Conservation (phyloP, 176 grass and related monocot species). For the Zea mays region DNA sequence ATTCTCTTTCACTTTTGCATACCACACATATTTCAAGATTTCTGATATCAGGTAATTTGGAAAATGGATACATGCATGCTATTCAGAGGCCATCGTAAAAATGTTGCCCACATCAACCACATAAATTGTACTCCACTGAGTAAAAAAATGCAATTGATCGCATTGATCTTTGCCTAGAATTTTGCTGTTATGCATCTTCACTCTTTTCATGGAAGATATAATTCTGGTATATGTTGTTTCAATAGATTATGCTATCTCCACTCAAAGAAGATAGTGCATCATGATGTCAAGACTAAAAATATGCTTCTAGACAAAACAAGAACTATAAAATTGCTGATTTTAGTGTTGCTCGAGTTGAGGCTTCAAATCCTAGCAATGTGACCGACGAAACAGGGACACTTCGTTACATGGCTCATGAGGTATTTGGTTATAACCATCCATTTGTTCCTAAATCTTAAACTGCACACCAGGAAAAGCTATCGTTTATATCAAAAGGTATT, state of each 20-base stretch:
- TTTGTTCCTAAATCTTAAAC: not conserved
- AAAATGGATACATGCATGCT: too few species aligned
- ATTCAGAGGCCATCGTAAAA: too few species aligned
- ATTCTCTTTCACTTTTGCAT: too few species aligned
- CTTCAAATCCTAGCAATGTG: slow-evolving; percentile 98
- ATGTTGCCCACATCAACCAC: too few species aligned
- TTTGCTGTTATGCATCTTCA: slow-evolving; percentile 18
- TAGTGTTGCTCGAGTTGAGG: slow-evolving; percentile 97
- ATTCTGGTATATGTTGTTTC: slow-evolving; percentile 6
- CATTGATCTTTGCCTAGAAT: not conserved
- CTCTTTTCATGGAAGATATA: slow-evolving; percentile 14
- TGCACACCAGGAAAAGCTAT: not conserved
- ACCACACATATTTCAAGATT: too few species aligned
- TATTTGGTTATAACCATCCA: slow-evolving; percentile 37
- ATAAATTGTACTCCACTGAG: too few species aligned
- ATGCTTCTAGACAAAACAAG: slow-evolving; percentile 97
- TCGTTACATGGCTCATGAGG: slow-evolving; percentile 99
- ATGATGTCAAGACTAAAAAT: slow-evolving; percentile 98
- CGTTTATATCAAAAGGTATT: not conserved
- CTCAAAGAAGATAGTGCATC: slow-evolving; percentile 94
- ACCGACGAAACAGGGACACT: slow-evolving; percentile 98
- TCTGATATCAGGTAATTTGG: too few species aligned
- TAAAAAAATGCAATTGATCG: slow-evolving; percentile 1
- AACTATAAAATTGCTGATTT: slow-evolving; percentile 98
- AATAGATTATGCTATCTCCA: slow-evolving; percentile 95